Conservation (phyloP, 805 yeast species). For the Wickerhamomyces pijperi region DNA sequence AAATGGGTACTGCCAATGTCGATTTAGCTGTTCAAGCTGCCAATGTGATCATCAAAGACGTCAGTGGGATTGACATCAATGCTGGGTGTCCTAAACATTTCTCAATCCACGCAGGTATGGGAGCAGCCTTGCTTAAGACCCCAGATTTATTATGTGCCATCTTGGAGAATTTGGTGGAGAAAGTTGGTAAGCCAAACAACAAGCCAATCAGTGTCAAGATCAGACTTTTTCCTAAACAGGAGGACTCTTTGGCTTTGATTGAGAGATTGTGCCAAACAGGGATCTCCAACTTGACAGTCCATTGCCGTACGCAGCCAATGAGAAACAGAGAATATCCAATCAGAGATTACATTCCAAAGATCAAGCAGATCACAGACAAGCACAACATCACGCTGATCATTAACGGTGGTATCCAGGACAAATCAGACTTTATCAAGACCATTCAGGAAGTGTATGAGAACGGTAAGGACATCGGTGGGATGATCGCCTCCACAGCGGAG, state of each 20-base stretch:
- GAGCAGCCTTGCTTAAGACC: slow-evolving; percentile 78
- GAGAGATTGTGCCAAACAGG: slow-evolving; percentile 60
- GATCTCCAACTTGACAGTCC: slow-evolving; percentile 75
- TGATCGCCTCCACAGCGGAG: slow-evolving; percentile 92
- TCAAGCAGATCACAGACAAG: slow-evolving; percentile 49
- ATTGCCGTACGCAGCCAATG: slow-evolving; percentile 86
- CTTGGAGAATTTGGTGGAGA: slow-evolving; percentile 51
- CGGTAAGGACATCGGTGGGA: slow-evolving; percentile 66
- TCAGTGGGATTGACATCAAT: slow-evolving; percentile 86
- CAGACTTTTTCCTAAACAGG: slow-evolving; percentile 56
- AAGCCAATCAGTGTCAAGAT: slow-evolving; percentile 90
- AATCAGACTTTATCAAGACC: slow-evolving; percentile 35
- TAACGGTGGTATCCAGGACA: slow-evolving; percentile 63
- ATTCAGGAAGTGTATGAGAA: slow-evolving; percentile 33
- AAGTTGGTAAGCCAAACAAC: slow-evolving; percentile 67
- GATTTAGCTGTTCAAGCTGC: slow-evolving; percentile 87
- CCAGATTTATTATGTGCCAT: slow-evolving; percentile 74
- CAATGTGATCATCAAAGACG: slow-evolving; percentile 66
- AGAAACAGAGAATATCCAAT: slow-evolving; percentile 77
- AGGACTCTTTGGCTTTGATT: slow-evolving; percentile 52
- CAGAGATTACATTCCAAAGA: slow-evolving; percentile 52
- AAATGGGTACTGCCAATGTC: slow-evolving; percentile 81
- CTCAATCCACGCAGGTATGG: slow-evolving; percentile 93
- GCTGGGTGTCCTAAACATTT: slow-evolving; percentile 98
- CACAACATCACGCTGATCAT: slow-evolving; percentile 63